A percentile compares a stretch with the other conserved stretches of the same genome.
These are phyloP conservation scores for Prunus fruticosa DNA, from an alignment of 306 rosid species.

Conservation along the genomic window DNA sequence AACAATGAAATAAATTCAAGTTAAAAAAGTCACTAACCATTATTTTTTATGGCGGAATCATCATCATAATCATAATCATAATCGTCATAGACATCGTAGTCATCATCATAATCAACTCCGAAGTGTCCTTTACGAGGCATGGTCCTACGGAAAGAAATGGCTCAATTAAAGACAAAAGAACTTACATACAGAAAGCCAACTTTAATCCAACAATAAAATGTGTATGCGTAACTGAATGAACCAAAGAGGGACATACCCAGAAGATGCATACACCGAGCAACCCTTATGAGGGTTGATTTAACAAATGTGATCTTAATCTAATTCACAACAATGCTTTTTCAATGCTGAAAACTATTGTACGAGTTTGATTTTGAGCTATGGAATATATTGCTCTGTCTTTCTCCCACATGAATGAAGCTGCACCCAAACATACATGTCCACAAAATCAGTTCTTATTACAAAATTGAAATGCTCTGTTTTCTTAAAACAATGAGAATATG, in stretches of 20 bases:
- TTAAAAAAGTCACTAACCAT: conserved; percentile 39
- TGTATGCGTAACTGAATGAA: background rate
- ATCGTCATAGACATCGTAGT: conserved; percentile 49
- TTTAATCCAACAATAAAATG: background rate
- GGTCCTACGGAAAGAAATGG: conserved; percentile 17
- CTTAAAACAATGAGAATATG: too few species aligned
- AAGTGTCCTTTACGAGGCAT: conserved; percentile 85
- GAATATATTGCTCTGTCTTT: conserved; percentile 7
- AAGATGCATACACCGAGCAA: conserved; percentile 3
- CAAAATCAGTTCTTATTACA: background rate
- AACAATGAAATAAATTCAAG: background rate
- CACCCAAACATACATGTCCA: background rate
- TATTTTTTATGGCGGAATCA: conserved; percentile 41
- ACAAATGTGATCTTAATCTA: conserved; percentile 12
- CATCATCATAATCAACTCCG: conserved; percentile 62
- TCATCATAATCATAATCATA: conserved; percentile 32
- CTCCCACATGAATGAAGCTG: conserved; percentile 32
- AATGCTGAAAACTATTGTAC: background rate
- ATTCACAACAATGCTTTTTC: background rate
- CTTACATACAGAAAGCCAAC: conserved; percentile 5
- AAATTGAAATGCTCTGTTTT: background rate
- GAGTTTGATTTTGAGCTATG: background rate
- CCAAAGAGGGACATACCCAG: conserved; percentile 18
- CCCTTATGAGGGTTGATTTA: conserved; percentile 3
- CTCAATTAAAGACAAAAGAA: conserved; percentile 1